phyloP scores from a whole-genome alignment of 2,329 filamentous ascomycete genomes.

The Verticillium tricorpus region DNA sequence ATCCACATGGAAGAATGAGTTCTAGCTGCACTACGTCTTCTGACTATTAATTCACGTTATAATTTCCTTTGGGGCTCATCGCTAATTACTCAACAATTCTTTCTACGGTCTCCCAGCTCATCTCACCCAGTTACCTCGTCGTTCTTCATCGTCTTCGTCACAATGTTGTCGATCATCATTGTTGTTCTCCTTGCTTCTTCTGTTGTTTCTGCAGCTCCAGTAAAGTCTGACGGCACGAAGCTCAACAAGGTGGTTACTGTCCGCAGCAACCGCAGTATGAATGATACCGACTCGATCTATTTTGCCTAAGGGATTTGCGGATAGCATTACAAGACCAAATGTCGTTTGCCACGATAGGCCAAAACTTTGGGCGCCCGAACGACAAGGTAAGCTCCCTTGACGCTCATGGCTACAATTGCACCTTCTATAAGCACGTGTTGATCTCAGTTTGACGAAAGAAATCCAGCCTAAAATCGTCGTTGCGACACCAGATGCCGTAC shows the following conservation, averaged over 20 bases:
- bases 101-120: no score
- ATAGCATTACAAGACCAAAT: neutral
- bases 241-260: no score
- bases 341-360: neutral
- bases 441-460: neutral
- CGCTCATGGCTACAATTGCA: slow-evolving; percentile 7
- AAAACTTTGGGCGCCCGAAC: slow-evolving; percentile 6
- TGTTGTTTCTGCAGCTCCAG: slow-evolving; percentile 5
- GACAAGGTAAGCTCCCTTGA: slow-evolving; percentile 9
- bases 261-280: neutral
- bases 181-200: slow-evolving; percentile 4
- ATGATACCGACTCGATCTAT: slow-evolving; percentile 6
- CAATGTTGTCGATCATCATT: slow-evolving; percentile 9
- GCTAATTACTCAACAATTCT: no score
- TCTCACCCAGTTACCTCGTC: neutral
- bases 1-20: no score
- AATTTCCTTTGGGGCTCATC: no score
- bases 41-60: no score
- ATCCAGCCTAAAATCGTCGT: neutral
- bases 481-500: slow-evolving; percentile 8
- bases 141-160: neutral
- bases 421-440: slow-evolving; percentile 5
- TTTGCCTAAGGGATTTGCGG: slow-evolving; percentile 9
- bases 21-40: no score
- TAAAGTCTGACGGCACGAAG: neutral